A percentile compares a stretch with the other conserved stretches of the same genome.
These are phyloP conservation scores for Boletus coccyginus DNA, from an alignment of 768 basidiomycete genomes.

Conservation along the genomic window DNA sequence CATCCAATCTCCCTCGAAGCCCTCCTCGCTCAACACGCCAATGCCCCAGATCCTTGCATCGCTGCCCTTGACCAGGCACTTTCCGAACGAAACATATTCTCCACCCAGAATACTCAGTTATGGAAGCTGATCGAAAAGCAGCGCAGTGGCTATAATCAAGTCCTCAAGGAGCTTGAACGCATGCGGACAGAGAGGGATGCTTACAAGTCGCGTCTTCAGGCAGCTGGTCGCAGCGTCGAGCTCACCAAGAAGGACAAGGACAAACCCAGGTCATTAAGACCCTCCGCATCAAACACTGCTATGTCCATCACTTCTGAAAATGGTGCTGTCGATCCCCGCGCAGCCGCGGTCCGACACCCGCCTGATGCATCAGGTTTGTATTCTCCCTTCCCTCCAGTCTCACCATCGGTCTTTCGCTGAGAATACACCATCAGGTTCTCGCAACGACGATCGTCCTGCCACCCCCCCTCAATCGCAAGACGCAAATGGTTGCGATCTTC, in stretches of 20 bases:
- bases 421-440: conserved; percentile 5
- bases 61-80: conserved; percentile 75
- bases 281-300: conserved; percentile 24
- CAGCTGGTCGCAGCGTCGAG: conserved; percentile 41
- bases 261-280: conserved; percentile 14
- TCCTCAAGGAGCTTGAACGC: conserved; percentile 83
- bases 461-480: conserved; percentile 20
- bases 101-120: conserved; percentile 82
- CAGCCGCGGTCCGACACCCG: conserved; percentile 19
- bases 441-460: conserved; percentile 21
- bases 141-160: conserved; percentile 72
- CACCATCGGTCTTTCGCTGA: not conserved
- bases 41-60: conserved; percentile 48
- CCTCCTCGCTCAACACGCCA: conserved; percentile 54
- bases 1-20: conserved; percentile 47
- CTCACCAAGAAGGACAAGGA: conserved; percentile 29
- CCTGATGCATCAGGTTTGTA: conserved; percentile 37
- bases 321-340: conserved; percentile 25
- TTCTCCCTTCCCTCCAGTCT: not conserved
- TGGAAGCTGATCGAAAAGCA: conserved; percentile 97
- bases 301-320: conserved; percentile 18
- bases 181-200: conserved; percentile 77
- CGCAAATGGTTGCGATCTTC: conserved; percentile 6
- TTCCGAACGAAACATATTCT: conserved; percentile 75
- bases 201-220: conserved; percentile 38